A percentile compares a stretch with the other conserved stretches of the same genome.
Conservation (phyloP, 352 stramenopile genomes). For the Halophytophthora polymorphica region DNA sequence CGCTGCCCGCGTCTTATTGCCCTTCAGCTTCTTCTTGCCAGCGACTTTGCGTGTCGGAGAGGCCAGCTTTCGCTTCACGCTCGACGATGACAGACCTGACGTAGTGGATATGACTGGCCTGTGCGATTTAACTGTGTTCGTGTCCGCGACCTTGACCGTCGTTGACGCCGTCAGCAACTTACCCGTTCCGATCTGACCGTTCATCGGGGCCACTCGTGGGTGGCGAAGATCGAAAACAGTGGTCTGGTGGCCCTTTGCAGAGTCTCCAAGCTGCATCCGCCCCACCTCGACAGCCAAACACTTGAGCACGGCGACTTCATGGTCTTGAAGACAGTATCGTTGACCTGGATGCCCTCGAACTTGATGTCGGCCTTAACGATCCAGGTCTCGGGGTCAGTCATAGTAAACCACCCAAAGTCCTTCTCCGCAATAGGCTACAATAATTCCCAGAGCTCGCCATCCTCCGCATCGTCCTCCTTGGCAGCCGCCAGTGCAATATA, state of each 20-base stretch:
- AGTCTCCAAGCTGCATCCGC: constrained; percentile 62
- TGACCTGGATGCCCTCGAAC: constrained; percentile 66
- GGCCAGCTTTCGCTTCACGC: constrained; percentile 29
- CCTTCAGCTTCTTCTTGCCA: constrained; percentile 28
- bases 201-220: constrained; percentile 2
- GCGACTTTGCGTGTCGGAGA: constrained; percentile 19
- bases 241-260: constrained; percentile 54
- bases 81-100: neutral
- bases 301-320: constrained; percentile 72
- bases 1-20: constrained; percentile 15
- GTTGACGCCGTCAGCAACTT: constrained; percentile 44
- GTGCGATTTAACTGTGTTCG: constrained; percentile 8
- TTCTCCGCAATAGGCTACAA: constrained; percentile 61
- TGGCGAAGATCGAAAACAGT: constrained; percentile 41
- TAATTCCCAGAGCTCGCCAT: constrained; percentile 55
- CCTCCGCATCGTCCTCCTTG: constrained; percentile 26
- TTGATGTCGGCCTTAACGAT: constrained; percentile 68
- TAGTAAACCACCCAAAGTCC: constrained; percentile 71
- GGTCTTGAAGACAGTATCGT: constrained; percentile 79
- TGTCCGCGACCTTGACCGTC: constrained; percentile 30
- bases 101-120: constrained; percentile 19
- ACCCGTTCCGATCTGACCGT: constrained; percentile 26
- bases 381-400: constrained; percentile 66
- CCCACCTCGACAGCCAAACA: constrained; percentile 50
- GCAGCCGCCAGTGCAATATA: constrained; percentile 43